Evolutionary conservation across 805 yeast species (phyloP).

Genomic region (Candida berthetii): DNA sequence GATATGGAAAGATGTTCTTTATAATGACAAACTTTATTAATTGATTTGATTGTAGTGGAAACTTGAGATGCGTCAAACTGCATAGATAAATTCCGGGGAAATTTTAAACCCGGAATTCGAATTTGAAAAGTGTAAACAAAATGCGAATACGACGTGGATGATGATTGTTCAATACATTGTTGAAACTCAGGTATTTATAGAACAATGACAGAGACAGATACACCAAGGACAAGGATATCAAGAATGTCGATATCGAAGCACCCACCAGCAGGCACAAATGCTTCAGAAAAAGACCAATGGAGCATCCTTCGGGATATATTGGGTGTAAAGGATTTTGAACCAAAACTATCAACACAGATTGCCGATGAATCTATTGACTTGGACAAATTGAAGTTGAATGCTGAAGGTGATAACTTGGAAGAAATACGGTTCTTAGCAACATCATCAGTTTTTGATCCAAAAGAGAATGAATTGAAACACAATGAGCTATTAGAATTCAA

Average conservation of each 20-base stretch:
- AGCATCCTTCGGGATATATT: conserved; percentile 2
- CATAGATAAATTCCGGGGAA: no score
- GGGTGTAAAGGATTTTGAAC: background rate
- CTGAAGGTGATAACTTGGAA: conserved; percentile 6
- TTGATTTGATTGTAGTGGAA: no score
- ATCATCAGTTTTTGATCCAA: background rate
- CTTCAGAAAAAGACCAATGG: conserved; percentile 1
- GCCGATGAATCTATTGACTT: background rate
- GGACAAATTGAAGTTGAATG: background rate
- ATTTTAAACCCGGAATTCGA: no score
- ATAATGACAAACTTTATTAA: no score
- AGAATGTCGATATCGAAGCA: conserved; percentile 11
- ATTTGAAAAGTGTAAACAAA: no score
- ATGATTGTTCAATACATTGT: no score
- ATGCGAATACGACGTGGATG: no score
- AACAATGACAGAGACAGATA: background rate
- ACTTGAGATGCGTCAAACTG: no score
- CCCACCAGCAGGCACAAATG: conserved; percentile 7
- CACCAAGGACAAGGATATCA: conserved; percentile 4
- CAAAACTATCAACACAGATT: background rate
- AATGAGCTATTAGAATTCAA: conserved; percentile 11
- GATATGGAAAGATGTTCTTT: no score
- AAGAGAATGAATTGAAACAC: conserved; percentile 5
- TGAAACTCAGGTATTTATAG: no score
- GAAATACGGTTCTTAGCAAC: conserved; percentile 11